These are phyloP conservation scores for Penstemon davidsonii DNA, from an alignment of 257 asterid genomes.

Conservation along the genomic window DNA sequence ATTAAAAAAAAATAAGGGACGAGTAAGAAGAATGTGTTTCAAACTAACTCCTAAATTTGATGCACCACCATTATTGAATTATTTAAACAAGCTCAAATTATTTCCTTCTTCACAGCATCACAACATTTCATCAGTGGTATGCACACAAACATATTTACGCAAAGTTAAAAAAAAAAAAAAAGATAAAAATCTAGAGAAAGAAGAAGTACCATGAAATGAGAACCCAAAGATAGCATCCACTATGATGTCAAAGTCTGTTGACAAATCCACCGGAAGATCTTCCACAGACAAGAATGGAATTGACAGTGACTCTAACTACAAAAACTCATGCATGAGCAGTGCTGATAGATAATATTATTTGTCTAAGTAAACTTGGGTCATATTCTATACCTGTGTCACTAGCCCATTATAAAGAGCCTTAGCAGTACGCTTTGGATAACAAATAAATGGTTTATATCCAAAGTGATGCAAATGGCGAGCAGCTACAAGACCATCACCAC, in stretches of 20 bases:
- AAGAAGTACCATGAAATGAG: slow-evolving; percentile 77
- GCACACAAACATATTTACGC: slow-evolving; percentile 11
- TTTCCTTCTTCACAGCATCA: slow-evolving; percentile 13
- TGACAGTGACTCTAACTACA: slow-evolving; percentile 83
- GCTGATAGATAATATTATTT: slow-evolving; percentile 24
- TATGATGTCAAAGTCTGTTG: slow-evolving; percentile 65
- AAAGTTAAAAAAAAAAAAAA: slow-evolving; percentile 9
- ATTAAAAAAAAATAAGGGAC: no score
- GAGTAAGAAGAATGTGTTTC: no score
- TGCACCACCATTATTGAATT: background rate
- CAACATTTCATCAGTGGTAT: slow-evolving; percentile 17
- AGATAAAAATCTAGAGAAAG: background rate
- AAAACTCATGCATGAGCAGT: slow-evolving; percentile 38
- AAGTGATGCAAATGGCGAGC: slow-evolving; percentile 95
- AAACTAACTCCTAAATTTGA: slow-evolving; percentile 3
- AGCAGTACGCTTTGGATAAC: slow-evolving; percentile 85
- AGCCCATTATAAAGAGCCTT: slow-evolving; percentile 77
- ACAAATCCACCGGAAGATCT: slow-evolving; percentile 70
- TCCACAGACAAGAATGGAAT: slow-evolving; percentile 81
- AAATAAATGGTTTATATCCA: slow-evolving; percentile 71
- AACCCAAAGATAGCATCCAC: slow-evolving; percentile 94
- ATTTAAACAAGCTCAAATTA: background rate
- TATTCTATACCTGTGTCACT: slow-evolving; percentile 72
- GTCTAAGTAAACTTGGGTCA: slow-evolving; percentile 6
- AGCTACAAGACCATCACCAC: slow-evolving; percentile 97